Evolutionary conservation across 176 grass and related monocot species (phyloP).

Genomic region (Areca catechu): DNA sequence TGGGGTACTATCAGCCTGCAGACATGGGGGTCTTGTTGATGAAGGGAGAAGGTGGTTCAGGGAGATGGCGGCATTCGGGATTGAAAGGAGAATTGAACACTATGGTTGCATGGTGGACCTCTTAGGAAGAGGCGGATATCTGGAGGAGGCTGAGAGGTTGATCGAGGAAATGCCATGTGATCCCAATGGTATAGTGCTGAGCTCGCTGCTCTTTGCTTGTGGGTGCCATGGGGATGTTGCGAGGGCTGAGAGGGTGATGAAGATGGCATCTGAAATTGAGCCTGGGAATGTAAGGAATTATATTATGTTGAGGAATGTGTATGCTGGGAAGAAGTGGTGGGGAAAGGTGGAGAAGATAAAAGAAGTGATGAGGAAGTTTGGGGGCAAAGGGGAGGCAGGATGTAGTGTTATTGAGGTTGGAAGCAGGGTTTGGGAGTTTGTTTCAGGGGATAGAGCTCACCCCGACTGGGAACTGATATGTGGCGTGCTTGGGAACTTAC

Average conservation of each 20-base stretch:
- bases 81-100: constrained; percentile 12
- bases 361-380: constrained; percentile 5
- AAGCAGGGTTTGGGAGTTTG: constrained; percentile 18
- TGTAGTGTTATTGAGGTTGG: constrained; percentile 19
- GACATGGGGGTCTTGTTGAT: constrained; percentile 14
- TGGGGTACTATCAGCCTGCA: constrained; percentile 18
- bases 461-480: constrained; percentile 3
- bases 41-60: constrained; percentile 16
- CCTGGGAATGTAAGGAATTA: constrained; percentile 22
- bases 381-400: constrained; percentile 21
- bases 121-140: constrained; percentile 13
- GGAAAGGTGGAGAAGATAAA: constrained; percentile 13
- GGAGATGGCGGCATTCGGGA: constrained; percentile 14
- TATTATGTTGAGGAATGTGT: constrained; percentile 24
- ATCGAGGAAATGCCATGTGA: constrained; percentile 13
- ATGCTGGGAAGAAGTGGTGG: constrained; percentile 14
- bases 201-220: constrained; percentile 20
- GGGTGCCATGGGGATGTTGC: constrained; percentile 8
- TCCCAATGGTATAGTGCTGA: constrained; percentile 19
- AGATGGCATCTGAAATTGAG: constrained; percentile 6
- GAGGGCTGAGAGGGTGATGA: constrained; percentile 20
- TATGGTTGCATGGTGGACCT: constrained; percentile 29
- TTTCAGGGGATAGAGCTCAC: constrained; percentile 13
- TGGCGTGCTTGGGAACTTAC: neutral
- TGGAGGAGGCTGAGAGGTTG: constrained; percentile 21